Evolutionary conservation across 495 filamentous ascomycete species (phyloP).

Genomic region (Podospora pseudoanserina): DNA sequence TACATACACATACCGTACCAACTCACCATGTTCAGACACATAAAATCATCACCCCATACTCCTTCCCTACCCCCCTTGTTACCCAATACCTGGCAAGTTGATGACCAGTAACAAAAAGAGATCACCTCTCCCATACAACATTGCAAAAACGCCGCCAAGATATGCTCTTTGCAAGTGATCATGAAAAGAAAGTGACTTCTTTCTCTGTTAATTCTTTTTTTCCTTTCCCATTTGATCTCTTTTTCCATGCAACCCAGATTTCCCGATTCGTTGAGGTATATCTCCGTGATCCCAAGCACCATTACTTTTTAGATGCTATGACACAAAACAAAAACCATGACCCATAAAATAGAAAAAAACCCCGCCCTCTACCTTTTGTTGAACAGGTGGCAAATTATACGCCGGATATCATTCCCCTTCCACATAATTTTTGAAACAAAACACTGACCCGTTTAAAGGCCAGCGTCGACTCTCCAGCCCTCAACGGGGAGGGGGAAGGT

Average conservation of each 20-base stretch:
- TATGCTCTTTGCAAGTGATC: neutral
- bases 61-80: conserved; percentile 8
- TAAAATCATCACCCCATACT: conserved; percentile 26
- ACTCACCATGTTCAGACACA: conserved; percentile 9
- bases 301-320: conserved; percentile 17
- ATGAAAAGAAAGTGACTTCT: too few relatives aligned
- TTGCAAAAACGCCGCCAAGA: neutral
- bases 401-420: neutral
- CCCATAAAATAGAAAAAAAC: conserved; percentile 26
- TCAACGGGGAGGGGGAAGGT: conserved; percentile 90
- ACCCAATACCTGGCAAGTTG: conserved; percentile 32
- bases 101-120: conserved; percentile 27
- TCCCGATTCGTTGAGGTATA: conserved; percentile 30
- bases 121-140: conserved; percentile 15
- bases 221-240: conserved; percentile 23
- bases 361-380: conserved; percentile 17
- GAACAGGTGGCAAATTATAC: conserved; percentile 9
- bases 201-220: conserved; percentile 18
- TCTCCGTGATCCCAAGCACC: conserved; percentile 14
- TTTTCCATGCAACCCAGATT: conserved; percentile 16
- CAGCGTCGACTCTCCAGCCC: conserved; percentile 54
- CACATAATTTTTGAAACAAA: conserved; percentile 5
- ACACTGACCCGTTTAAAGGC: conserved; percentile 36
- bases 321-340: conserved; percentile 11
- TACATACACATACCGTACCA: neutral